Base-by-base conservation (phyloP, 169 alveolate genomes). In the Plasmodium gonderi region DNA sequence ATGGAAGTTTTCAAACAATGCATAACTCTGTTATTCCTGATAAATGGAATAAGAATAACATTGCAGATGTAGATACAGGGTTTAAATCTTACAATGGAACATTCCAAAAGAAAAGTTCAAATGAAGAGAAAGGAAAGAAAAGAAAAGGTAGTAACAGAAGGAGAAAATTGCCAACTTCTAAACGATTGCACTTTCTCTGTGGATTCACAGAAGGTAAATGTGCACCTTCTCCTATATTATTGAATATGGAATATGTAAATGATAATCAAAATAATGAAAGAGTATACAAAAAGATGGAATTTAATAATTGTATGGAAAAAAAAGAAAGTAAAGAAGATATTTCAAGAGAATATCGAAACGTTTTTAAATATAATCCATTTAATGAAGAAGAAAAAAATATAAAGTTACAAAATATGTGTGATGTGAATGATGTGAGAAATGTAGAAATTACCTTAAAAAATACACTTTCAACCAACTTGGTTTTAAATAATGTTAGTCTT, bases 151-250 rank as follows among this genome's bases (percentile, higher is more conserved):
- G 45, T 60, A 14, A 3, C n/a, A 42, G 54, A 80, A 38, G 77
- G 77, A 72, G 68, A 87, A 29, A 77, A 76, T 4, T 4, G 40
- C 17, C 38, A 20, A n/a, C 33, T 29, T 0, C 3, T 29, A 20
- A 60, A n/a, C 72, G 8, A 31, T 26, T 90, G n/a, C 94, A 90
- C 54, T 90, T 77, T 51, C 47, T 90, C 1, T 44, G 67, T 20
- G 94, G 94, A 1, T 29, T 67, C 40, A 90, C 94, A 40, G 94
- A 90, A 47, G 94, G 94, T 0, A 90, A 89, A 36, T 90, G 94
- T 49, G 80, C 81, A 11, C 91, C 94, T 2, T 31, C 80, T 1
- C 94, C 94, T 9, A 51, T 78, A 12, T 9, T 90, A 12, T 47
- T 77, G 2, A 78, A 90, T 31, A 90, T 90, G 0, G 77, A 77